Conservation (phyloP, 2,329 filamentous ascomycete genomes). For the Anisogramma anomala region DNA sequence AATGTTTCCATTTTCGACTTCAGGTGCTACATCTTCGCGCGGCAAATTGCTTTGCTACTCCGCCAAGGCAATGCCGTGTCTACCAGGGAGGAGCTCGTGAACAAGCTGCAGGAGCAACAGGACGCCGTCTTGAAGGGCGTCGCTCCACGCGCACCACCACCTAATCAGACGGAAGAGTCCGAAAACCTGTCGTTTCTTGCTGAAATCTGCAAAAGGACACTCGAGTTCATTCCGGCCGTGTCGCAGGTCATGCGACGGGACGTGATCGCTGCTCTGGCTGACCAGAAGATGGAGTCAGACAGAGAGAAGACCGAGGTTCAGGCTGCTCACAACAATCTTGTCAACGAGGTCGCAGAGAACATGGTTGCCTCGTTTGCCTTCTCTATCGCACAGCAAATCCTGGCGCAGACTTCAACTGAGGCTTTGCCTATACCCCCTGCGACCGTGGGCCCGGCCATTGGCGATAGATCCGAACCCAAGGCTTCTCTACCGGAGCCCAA, state of each 20-base stretch:
- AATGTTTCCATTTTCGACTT: conserved; percentile 97
- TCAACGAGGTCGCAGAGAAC: conserved; percentile 54
- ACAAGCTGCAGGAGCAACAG: conserved; percentile 51
- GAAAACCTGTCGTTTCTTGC: conserved; percentile 74
- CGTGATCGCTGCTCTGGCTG: conserved; percentile 49
- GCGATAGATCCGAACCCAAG: conserved; percentile 46
- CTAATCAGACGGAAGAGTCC: conserved; percentile 43
- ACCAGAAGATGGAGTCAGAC: conserved; percentile 27
- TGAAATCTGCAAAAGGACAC: conserved; percentile 70
- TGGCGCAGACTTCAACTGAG: conserved; percentile 62
- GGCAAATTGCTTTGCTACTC: conserved; percentile 72
- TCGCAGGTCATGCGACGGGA: conserved; percentile 73
- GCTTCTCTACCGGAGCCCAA: conserved; percentile 53
- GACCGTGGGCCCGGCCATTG: conserved; percentile 29
- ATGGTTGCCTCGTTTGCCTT: conserved; percentile 70
- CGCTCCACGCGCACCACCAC: conserved; percentile 37
- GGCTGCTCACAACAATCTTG: conserved; percentile 23
- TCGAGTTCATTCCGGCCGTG: conserved; percentile 73
- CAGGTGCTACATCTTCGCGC: conserved; percentile 80
- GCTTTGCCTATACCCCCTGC: conserved; percentile 55
- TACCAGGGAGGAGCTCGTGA: conserved; percentile 48
- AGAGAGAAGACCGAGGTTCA: conserved; percentile 18
- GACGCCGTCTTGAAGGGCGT: conserved; percentile 46
- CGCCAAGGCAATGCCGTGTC: conserved; percentile 67
- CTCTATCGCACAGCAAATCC: conserved; percentile 61